phyloP scores from a whole-genome alignment of 768 basidiomycete genomes.

The Panaeolus papilionaceus region DNA sequence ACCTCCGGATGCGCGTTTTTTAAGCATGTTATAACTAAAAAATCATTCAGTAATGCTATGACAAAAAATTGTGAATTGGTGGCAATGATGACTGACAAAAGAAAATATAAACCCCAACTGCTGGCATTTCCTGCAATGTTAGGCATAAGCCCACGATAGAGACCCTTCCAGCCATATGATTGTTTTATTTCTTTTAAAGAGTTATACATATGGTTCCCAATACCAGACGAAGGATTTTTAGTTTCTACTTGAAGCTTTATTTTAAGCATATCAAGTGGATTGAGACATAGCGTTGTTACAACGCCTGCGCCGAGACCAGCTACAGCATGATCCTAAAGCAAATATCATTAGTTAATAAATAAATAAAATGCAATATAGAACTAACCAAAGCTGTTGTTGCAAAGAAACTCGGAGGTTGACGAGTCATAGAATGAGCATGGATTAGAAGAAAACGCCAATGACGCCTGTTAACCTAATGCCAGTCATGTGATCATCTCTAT shows the following conservation, averaged over 20 bases:
- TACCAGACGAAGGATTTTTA: conserved; percentile 58
- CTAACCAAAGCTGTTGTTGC: conserved; percentile 55
- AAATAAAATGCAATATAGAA: conserved; percentile 8
- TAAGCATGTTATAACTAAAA: conserved; percentile 90
- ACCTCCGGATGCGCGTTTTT: conserved; percentile 74
- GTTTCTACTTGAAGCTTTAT: conserved; percentile 92
- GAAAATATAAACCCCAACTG: conserved; percentile 98
- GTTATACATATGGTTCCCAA: conserved; percentile 78
- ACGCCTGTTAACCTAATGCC: not conserved
- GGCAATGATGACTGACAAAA: conserved; percentile 73
- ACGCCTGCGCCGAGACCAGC: conserved; percentile 94
- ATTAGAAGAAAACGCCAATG: not conserved
- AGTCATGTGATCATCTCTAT: not conserved
- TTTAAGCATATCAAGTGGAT: conserved; percentile 96
- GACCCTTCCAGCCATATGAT: conserved; percentile 79
- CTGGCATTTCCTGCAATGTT: conserved; percentile 96
- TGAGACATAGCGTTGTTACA: conserved; percentile 93
- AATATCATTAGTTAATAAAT: not conserved
- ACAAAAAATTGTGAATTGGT: conserved; percentile 1
- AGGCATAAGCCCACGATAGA: conserved; percentile 89
- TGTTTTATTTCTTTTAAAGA: conserved; percentile 76
- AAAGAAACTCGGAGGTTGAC: conserved; percentile 57
- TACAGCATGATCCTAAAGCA: conserved; percentile 86
- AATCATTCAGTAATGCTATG: conserved; percentile 12
- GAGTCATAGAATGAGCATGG: conserved; percentile 10